Percentiles rank a stretch among this genome's conserved stretches.
These are phyloP conservation scores for Cladophialophora yegresii DNA, from an alignment of 2,329 filamentous ascomycete genomes.

Conservation along the genomic window DNA sequence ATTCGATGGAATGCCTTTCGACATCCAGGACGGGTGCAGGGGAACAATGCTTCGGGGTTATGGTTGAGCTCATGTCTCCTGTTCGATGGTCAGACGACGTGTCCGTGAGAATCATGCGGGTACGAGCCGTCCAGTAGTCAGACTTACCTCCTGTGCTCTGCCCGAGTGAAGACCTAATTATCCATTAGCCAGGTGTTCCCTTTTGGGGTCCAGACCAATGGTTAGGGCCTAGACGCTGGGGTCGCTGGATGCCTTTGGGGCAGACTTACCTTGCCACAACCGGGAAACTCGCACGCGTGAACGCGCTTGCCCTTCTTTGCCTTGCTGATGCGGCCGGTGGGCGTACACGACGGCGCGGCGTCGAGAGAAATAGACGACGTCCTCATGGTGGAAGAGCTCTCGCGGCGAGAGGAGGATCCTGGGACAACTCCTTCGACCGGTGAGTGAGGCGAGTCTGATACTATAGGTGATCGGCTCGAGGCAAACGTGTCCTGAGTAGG, in stretches of 20 bases:
- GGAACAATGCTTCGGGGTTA: conserved; percentile 51
- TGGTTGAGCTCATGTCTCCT: conserved; percentile 54
- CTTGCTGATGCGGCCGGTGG: conserved; percentile 55
- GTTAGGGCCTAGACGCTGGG: conserved; percentile 15
- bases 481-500: conserved; percentile 20
- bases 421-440: conserved; percentile 22
- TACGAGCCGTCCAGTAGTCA: conserved; percentile 19
- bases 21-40: conserved; percentile 49
- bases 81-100: conserved; percentile 35
- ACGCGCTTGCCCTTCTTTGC: conserved; percentile 57
- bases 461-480: conserved; percentile 25
- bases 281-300: conserved; percentile 51
- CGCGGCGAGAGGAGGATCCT: conserved; percentile 32
- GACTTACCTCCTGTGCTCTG: conserved; percentile 48
- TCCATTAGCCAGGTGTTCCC: conserved; percentile 22
- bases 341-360: conserved; percentile 49
- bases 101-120: not conserved
- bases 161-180: conserved; percentile 52
- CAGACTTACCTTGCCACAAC: conserved; percentile 50
- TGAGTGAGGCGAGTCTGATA: conserved; percentile 30
- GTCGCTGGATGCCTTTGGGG: conserved; percentile 6
- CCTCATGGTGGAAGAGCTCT: conserved; percentile 37
- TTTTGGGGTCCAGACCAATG: conserved; percentile 14
- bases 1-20: conserved; percentile 52
- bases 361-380: conserved; percentile 37